A percentile compares a stretch with the other conserved stretches of the same genome.
phyloP scores from a whole-genome alignment of 805 yeast species.

The Ogataea nitratoaversa region DNA sequence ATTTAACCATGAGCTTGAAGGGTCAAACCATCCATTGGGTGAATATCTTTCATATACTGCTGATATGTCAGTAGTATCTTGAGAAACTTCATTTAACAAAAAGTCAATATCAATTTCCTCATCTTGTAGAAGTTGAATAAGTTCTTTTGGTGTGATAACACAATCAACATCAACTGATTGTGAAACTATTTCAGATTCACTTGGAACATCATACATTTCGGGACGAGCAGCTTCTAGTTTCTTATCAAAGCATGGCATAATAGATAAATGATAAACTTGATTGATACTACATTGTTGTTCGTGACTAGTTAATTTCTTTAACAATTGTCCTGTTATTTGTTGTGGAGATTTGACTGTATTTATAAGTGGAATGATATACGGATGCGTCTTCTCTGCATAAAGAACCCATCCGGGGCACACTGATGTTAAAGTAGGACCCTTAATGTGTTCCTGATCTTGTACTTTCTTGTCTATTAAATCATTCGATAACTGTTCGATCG shows the following conservation, averaged over 20 bases:
- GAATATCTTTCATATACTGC: slow-evolving; percentile 32
- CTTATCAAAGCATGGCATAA: slow-evolving; percentile 98
- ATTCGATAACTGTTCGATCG: slow-evolving; percentile 47
- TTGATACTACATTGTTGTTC: slow-evolving; percentile 25
- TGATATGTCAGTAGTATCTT: slow-evolving; percentile 11
- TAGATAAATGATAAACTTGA: slow-evolving; percentile 69
- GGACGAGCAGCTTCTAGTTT: slow-evolving; percentile 91
- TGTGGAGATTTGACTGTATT: slow-evolving; percentile 85
- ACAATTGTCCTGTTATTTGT: slow-evolving; percentile 79
- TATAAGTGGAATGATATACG: slow-evolving; percentile 66
- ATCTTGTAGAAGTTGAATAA: slow-evolving; percentile 66
- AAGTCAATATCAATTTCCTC: slow-evolving; percentile 36
- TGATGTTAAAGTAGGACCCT: slow-evolving; percentile 58
- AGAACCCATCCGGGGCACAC: slow-evolving; percentile 96
- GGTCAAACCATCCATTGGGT: slow-evolving; percentile 61
- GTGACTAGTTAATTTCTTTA: slow-evolving; percentile 49
- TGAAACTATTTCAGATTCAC: slow-evolving; percentile 20
- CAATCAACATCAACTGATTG: slow-evolving; percentile 71
- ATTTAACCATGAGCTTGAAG: slow-evolving; percentile 60
- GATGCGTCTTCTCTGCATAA: slow-evolving; percentile 94
- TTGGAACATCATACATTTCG: slow-evolving; percentile 32
- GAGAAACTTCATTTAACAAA: slow-evolving; percentile 15
- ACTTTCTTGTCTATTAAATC: slow-evolving; percentile 27
- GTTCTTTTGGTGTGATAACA: slow-evolving; percentile 87
- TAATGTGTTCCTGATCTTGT: slow-evolving; percentile 6